Base-by-base conservation (phyloP, 1,284 basidiomycete species). In the Heterobasidion parviporum region DNA sequence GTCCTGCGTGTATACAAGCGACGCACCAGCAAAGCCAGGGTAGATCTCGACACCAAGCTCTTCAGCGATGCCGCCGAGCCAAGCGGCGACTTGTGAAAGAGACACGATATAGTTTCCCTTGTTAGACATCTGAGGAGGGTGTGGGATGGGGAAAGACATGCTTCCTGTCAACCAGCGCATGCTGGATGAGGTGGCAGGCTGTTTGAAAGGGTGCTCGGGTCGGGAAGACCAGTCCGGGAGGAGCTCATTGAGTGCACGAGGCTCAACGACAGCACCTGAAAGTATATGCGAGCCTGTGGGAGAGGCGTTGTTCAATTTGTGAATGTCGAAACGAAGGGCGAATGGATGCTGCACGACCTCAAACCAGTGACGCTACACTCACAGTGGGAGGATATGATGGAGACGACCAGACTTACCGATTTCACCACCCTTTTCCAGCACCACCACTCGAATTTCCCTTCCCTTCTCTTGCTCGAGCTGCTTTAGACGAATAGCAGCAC, bases 61-160 rank as follows among this genome's bases (percentile, higher is more conserved):
- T 64, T 95, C 93, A 0, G 96, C 97, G 56, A 98, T 83, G 62
- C 82, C 75, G 6, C 86, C 92, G 1, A 99, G 80, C 96, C 96
- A 99, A 1, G 90, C 80, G 0, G 92, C 89, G 59, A 98, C 85
- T 36, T 83, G 85, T 1, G 92, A 95, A 35, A 99, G 82, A 4
- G 93, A 97, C 52, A 94, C 78, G 65, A 98, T 88, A 72, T 95
- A 98, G 74, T 98, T 99, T 56, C 92, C 91, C 55, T 89, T 81
- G 76, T 98, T 97, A 67, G 78, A 79, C 96, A 99, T 99, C 72
- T 98, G 96, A 0, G 96, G 96, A 3, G 96, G 96, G 67, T 99
- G 95, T 0, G 94, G 97, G 56, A 98, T 84, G 14, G 93, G 94
- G 63, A 96, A 74, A 3, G 91, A 81, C 57, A 72, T 70, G 32